Evolutionary conservation across 805 yeast genomes (phyloP).

Genomic region (Cyberlindnera sargentensis): DNA sequence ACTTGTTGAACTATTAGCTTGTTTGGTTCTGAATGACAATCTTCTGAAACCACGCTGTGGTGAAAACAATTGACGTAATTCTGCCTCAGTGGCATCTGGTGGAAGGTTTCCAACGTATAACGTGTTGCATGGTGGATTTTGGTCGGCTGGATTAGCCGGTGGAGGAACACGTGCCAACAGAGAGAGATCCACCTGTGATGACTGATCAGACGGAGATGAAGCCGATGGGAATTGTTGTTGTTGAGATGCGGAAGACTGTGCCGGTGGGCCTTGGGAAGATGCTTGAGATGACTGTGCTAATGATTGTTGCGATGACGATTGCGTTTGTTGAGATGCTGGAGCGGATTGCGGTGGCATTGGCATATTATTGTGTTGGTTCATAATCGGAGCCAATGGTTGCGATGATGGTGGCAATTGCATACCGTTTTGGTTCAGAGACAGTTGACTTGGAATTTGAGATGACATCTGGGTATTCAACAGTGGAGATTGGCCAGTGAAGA

Average conservation of each 20-base stretch:
- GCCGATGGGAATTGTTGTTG: conserved; percentile 1
- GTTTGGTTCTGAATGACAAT: conserved; percentile 81
- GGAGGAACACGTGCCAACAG: conserved; percentile 76
- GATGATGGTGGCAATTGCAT: conserved; percentile 8
- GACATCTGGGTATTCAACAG: conserved; percentile 18
- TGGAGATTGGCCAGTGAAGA: conserved; percentile 33
- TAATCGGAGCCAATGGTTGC: conserved; percentile 3
- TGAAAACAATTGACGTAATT: conserved; percentile 77
- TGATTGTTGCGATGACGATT: conserved; percentile 2
- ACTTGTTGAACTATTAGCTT: conserved; percentile 29
- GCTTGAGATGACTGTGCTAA: conserved; percentile 1
- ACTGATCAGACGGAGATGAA: conserved; percentile 4
- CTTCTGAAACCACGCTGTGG: conserved; percentile 91
- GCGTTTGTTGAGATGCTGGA: conserved; percentile 4
- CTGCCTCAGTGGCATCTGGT: conserved; percentile 93
- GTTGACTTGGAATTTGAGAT: conserved; percentile 19
- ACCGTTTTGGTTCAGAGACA: conserved; percentile 12
- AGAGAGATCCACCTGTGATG: conserved; percentile 54
- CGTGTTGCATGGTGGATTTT: conserved; percentile 97
- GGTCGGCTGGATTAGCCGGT: conserved; percentile 97
- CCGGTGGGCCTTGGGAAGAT: not conserved
- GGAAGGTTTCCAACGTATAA: conserved; percentile 95
- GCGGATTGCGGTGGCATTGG: conserved; percentile 5
- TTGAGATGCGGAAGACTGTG: not conserved
- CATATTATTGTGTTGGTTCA: conserved; percentile 1